These are phyloP conservation scores for Fraxinus ornus DNA, from an alignment of 305 asterid genomes.

Conservation along the genomic window DNA sequence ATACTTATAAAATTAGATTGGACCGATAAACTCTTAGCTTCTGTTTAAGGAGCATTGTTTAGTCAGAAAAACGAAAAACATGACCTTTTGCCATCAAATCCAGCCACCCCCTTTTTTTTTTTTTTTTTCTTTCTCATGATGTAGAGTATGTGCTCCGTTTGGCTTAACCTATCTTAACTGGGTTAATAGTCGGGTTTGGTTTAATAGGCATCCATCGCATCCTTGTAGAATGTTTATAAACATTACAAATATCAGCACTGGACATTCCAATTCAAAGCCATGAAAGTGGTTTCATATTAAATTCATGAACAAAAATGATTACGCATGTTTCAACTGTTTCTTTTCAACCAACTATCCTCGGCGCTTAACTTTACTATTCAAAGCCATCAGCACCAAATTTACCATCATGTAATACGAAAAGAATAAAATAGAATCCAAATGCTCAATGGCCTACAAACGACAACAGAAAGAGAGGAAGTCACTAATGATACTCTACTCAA, in stretches of 20 bases:
- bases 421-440: neutral
- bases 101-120: too few species aligned
- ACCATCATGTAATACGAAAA: conserved; percentile 4
- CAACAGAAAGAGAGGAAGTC: neutral
- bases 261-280: neutral
- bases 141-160: too few species aligned
- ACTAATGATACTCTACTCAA: neutral
- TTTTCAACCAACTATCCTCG: conserved; percentile 9
- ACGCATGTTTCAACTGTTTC: conserved; percentile 4
- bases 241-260: neutral
- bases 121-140: too few species aligned
- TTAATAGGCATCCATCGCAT: neutral
- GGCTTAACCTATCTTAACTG: neutral
- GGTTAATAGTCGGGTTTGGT: neutral
- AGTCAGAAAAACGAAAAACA: too few species aligned
- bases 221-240: neutral
- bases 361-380: conserved; percentile 19
- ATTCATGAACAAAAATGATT: conserved; percentile 16
- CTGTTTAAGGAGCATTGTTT: too few species aligned
- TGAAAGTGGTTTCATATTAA: neutral
- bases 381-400: conserved; percentile 24
- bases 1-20: neutral
- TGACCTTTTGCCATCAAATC: too few species aligned
- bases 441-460: conserved; percentile 7
- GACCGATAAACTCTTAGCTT: neutral